These are phyloP conservation scores for Trypanosoma rangeli DNA, from an alignment of 208 protist genomes.

Conservation along the genomic window DNA sequence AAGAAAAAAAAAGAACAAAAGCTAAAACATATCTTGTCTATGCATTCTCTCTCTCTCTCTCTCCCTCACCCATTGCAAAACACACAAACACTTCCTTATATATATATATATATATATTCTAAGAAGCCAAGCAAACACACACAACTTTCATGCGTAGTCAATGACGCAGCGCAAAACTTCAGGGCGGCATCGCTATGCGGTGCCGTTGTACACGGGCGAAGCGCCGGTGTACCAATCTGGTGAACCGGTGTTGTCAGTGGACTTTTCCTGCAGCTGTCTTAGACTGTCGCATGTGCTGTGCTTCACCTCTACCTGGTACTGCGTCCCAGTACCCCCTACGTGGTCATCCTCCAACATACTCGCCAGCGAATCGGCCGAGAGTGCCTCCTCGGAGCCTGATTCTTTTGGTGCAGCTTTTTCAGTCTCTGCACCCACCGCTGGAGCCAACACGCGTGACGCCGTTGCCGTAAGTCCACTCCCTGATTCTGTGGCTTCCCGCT, in stretches of 20 bases:
- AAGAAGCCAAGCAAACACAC: not conserved
- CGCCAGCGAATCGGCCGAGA: conserved; percentile 67
- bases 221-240: conserved; percentile 69
- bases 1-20: conserved; percentile 7
- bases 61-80: no score
- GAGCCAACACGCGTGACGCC: conserved; percentile 27
- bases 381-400: conserved; percentile 10
- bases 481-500: conserved; percentile 37
- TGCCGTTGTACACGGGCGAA: conserved; percentile 25
- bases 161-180: not conserved
- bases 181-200: not conserved
- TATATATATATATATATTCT: not conserved
- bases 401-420: conserved; percentile 8
- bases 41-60: no score
- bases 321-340: conserved; percentile 21
- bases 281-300: conserved; percentile 53
- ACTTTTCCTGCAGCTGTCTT: conserved; percentile 48
- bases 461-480: conserved; percentile 44
- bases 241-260: conserved; percentile 55
- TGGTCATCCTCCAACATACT: conserved; percentile 45
- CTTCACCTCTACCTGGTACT: conserved; percentile 50
- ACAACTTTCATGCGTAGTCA: not conserved
- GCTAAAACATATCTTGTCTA: no score
- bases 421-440: not conserved
- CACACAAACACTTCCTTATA: no score